Conservation (phyloP, 2,329 filamentous ascomycete species). For the Chalaropsis thielavioides region DNA sequence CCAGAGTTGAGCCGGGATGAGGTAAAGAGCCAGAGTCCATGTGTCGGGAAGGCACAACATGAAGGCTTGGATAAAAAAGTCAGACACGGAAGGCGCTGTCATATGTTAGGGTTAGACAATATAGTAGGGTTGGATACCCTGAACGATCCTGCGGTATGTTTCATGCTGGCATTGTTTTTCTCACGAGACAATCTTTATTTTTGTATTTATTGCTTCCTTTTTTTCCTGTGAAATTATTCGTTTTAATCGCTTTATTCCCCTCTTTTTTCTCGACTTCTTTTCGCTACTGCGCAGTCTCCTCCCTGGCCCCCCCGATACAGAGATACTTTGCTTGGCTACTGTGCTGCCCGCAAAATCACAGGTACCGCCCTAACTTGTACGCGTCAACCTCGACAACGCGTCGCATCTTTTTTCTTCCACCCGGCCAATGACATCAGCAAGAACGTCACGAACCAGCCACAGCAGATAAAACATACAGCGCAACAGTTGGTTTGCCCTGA, state of each 20-base stretch:
- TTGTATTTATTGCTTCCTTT: background rate
- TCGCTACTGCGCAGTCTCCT: too few species aligned
- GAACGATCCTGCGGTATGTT: too few species aligned
- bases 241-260: background rate
- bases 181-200: too few species aligned
- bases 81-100: too few species aligned
- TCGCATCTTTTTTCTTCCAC: conserved; percentile 3
- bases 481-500: background rate
- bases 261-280: background rate
- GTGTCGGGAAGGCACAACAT: background rate
- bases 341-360: background rate
- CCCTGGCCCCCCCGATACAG: background rate
- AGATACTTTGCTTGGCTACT: background rate
- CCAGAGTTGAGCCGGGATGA: background rate
- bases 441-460: background rate
- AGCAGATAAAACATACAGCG: background rate
- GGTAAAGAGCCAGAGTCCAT: background rate
- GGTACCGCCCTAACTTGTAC: conserved; percentile 10
- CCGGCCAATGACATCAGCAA: conserved; percentile 6
- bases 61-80: background rate
- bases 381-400: conserved; percentile 9
- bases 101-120: background rate
- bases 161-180: too few species aligned
- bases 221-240: background rate
- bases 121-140: background rate